phyloP scores from a whole-genome alignment of 768 basidiomycete genomes.

The Asterophora parasitica region DNA sequence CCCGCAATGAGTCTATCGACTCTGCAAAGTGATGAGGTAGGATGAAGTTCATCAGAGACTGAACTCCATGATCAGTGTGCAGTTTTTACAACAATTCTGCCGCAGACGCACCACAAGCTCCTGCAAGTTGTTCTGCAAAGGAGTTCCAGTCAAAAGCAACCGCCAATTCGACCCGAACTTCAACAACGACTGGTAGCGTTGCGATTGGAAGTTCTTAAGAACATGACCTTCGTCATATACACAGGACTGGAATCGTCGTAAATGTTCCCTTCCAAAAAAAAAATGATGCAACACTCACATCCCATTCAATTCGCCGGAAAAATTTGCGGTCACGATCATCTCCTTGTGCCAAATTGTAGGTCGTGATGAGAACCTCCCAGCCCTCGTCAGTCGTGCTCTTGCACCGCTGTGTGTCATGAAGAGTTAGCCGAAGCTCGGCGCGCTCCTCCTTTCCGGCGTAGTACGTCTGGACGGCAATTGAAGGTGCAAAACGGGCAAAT shows the following conservation, averaged over 20 bases:
- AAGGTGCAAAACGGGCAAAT: slow-evolving; percentile 86
- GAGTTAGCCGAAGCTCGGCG: slow-evolving; percentile 61
- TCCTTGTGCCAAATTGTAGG: slow-evolving; percentile 91
- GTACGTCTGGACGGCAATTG: slow-evolving; percentile 83
- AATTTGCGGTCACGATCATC: slow-evolving; percentile 90
- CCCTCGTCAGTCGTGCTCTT: slow-evolving; percentile 48
- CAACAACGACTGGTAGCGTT: slow-evolving; percentile 86
- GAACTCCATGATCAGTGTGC: slow-evolving; percentile 7
- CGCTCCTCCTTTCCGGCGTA: slow-evolving; percentile 93
- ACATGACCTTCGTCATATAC: slow-evolving; percentile 98
- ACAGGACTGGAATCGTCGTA: slow-evolving; percentile 58
- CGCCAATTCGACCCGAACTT: slow-evolving; percentile 87
- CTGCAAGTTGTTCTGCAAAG: slow-evolving; percentile 87
- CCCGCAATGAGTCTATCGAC: slow-evolving; percentile 73
- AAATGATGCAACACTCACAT: slow-evolving; percentile 52
- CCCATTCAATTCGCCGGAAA: slow-evolving; percentile 86
- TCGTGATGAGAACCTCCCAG: slow-evolving; percentile 94
- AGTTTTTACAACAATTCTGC: not conserved
- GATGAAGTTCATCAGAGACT: slow-evolving; percentile 99
- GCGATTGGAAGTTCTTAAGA: slow-evolving; percentile 96
- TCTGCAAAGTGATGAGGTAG: slow-evolving; percentile 84
- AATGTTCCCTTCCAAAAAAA: not conserved
- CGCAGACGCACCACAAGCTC: slow-evolving; percentile 69
- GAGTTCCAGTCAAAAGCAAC: slow-evolving; percentile 90
- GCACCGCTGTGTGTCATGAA: slow-evolving; percentile 54